phyloP scores from a whole-genome alignment of 2,329 filamentous ascomycete genomes.

The Colletotrichum euphorbiae region DNA sequence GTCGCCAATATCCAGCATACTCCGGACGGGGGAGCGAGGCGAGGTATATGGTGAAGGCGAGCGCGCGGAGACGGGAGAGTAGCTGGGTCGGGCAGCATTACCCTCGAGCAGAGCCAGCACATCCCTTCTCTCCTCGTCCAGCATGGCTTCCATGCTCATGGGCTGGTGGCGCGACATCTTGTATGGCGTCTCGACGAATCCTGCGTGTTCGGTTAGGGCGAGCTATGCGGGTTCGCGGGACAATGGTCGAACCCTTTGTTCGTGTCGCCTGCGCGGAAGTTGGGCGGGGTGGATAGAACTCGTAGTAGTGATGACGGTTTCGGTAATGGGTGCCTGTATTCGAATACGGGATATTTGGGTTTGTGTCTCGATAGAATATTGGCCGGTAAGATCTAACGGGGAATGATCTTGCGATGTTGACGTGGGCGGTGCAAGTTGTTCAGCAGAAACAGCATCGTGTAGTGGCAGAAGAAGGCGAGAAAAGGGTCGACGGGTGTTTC shows the following conservation, averaged over 20 bases:
- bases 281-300: neutral
- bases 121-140: constrained; percentile 82
- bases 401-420: constrained; percentile 44
- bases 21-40: constrained; percentile 75
- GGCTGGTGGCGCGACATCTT: constrained; percentile 54
- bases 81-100: constrained; percentile 46
- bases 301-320: constrained; percentile 1
- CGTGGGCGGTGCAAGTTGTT: constrained; percentile 41
- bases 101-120: constrained; percentile 77
- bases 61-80: constrained; percentile 51
- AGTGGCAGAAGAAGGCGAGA: constrained; percentile 10
- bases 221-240: too few species aligned
- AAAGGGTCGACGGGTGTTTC: constrained; percentile 21
- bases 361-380: neutral
- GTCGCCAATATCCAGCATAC: constrained; percentile 72
- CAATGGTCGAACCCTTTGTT: neutral
- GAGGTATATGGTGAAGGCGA: constrained; percentile 66
- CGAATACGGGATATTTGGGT: constrained; percentile 1
- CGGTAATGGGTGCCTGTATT: constrained; percentile 18
- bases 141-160: constrained; percentile 81
- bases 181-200: constrained; percentile 1
- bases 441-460: constrained; percentile 45
- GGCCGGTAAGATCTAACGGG: constrained; percentile 42
- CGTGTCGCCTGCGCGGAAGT: constrained; percentile 11
- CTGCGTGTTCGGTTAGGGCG: neutral